A percentile compares a stretch with the other conserved stretches of the same genome.
Conservation (phyloP, 2,329 filamentous ascomycete genomes). For the Fusarium bulbicola region DNA sequence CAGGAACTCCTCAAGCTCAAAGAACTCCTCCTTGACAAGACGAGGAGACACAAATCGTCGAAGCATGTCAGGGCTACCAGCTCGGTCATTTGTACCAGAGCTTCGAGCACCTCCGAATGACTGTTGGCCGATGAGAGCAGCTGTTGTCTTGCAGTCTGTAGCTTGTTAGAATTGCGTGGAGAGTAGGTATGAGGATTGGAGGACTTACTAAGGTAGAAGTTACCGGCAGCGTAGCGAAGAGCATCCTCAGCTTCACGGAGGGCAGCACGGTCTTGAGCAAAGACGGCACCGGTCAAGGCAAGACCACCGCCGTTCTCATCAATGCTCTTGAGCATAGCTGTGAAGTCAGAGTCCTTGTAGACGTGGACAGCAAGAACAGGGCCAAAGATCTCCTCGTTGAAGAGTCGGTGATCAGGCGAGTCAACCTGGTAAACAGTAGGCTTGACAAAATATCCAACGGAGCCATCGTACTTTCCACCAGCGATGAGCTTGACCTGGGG, state of each 20-base stretch:
- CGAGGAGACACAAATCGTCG: constrained; percentile 61
- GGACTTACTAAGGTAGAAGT: constrained; percentile 61
- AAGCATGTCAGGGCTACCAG: constrained; percentile 60
- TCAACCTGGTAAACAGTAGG: constrained; percentile 82
- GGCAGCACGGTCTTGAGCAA: constrained; percentile 58
- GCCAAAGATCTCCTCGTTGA: constrained; percentile 84
- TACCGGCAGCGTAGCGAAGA: constrained; percentile 64
- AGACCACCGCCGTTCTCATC: constrained; percentile 55
- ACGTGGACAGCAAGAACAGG: constrained; percentile 78
- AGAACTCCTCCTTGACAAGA: constrained; percentile 62
- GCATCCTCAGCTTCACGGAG: constrained; percentile 60
- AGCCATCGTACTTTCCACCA: constrained; percentile 80
- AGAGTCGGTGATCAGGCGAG: constrained; percentile 76
- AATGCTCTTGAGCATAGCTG: constrained; percentile 47
- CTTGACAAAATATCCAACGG: constrained; percentile 82
- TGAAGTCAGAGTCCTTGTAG: constrained; percentile 72
- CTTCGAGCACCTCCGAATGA: constrained; percentile 62
- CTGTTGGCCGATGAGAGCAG: constrained; percentile 64
- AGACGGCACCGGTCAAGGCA: constrained; percentile 59
- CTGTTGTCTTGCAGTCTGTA: constrained; percentile 63
- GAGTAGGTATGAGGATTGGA: rapidly evolving
- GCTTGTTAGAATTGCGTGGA: neutral
- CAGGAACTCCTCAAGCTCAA: constrained; percentile 49
- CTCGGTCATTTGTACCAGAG: constrained; percentile 66
- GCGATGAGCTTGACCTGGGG: constrained; percentile 74